Evolutionary conservation across 2,329 filamentous ascomycete genomes (phyloP).

Genomic region (Colletotrichum sp.): DNA sequence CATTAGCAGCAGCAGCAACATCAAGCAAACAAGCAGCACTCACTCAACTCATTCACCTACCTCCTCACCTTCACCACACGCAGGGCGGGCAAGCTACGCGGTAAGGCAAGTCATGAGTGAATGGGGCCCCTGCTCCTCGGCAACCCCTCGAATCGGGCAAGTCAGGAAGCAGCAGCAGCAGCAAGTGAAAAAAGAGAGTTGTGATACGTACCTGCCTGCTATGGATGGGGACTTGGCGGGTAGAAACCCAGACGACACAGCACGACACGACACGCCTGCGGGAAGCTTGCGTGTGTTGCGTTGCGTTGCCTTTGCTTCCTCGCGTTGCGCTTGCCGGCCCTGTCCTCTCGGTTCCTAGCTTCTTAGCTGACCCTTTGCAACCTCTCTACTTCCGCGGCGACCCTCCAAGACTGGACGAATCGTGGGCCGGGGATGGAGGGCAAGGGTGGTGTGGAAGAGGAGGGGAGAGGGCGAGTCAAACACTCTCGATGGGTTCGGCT

Average conservation of each 20-base stretch:
- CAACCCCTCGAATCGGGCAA: not conserved
- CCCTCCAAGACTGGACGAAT: slow-evolving; percentile 2
- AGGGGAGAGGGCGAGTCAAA: slow-evolving; percentile 8
- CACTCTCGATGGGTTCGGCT: not conserved
- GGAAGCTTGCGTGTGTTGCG: slow-evolving; percentile 10
- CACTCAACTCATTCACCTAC: not conserved
- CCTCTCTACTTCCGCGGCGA: not conserved
- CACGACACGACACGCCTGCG: not conserved
- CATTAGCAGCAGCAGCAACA: not conserved
- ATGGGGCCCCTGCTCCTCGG: slow-evolving; percentile 1
- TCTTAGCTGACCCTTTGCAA: not conserved
- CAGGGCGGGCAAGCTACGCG: not conserved
- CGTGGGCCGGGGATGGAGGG: not conserved
- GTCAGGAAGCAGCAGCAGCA: not conserved
- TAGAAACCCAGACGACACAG: not conserved
- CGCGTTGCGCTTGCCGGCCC: not conserved
- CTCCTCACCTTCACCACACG: not conserved
- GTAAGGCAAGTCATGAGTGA: not conserved
- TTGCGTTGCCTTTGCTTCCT: not conserved
- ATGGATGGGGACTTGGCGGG: not conserved
- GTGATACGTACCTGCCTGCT: slow-evolving; percentile 14
- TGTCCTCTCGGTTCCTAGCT: slow-evolving; percentile 8
- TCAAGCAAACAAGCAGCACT: not conserved
- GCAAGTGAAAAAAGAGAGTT: not conserved
- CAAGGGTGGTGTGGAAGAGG: not conserved